These are phyloP conservation scores for Botryotinia globosa DNA, from an alignment of 2,329 filamentous ascomycete species.

Conservation along the genomic window DNA sequence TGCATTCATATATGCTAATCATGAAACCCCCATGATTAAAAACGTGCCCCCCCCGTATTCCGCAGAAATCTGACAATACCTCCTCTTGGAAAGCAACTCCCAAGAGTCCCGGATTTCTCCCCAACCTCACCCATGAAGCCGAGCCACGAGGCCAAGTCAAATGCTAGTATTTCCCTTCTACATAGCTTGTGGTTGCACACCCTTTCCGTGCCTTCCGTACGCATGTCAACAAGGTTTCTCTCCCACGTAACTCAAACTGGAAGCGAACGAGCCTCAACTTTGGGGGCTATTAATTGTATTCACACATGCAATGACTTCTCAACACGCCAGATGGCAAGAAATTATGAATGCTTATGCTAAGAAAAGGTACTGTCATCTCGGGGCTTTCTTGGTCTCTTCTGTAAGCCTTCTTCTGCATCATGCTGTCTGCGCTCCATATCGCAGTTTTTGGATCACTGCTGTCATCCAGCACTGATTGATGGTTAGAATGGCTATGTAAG, in stretches of 20 bases:
- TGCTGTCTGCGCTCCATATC: neutral
- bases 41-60: neutral
- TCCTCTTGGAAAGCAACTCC: too few relatives aligned
- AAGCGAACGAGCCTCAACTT: constrained; percentile 4
- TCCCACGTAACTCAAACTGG: neutral
- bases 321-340: neutral
- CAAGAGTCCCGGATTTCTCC: neutral
- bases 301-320: too few relatives aligned
- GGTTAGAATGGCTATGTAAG: neutral
- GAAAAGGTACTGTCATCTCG: neutral
- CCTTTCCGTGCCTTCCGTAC: neutral
- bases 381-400: neutral
- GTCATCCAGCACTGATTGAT: neutral
- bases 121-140: neutral
- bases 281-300: neutral
- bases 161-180: neutral
- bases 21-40: neutral
- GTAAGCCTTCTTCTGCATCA: neutral
- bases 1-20: neutral
- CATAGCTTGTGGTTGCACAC: neutral
- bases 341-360: neutral
- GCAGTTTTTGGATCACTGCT: neutral
- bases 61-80: neutral
- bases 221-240: neutral
- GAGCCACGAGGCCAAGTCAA: constrained; percentile 2